A percentile compares a stretch with the other conserved stretches of the same genome.
phyloP scores from a whole-genome alignment of 2,329 filamentous ascomycete species.

The Rachicladosporium sp. region DNA sequence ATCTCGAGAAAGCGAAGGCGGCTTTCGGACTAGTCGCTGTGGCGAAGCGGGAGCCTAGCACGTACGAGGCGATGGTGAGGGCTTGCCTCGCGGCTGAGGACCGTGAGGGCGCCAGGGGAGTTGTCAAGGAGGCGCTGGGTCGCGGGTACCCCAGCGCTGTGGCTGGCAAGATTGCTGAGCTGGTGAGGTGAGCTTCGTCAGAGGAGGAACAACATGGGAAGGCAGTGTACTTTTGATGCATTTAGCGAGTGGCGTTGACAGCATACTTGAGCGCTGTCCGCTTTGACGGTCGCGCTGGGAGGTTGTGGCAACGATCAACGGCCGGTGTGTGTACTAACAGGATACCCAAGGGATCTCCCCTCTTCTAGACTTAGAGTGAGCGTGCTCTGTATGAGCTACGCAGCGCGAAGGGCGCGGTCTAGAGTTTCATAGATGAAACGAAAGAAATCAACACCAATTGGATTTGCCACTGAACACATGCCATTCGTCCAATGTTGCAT shows the following conservation, averaged over 20 bases:
- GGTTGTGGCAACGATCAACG: constrained; percentile 1
- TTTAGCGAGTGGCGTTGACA: constrained; percentile 1
- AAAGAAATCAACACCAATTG: constrained; percentile 7
- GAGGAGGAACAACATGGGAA: neutral
- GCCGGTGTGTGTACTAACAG: constrained; percentile 8
- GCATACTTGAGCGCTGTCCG: neutral
- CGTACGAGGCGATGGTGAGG: constrained; percentile 96
- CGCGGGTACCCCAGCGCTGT: constrained; percentile 87
- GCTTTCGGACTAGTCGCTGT: constrained; percentile 71
- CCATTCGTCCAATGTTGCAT: no score
- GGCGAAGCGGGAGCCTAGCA: constrained; percentile 82
- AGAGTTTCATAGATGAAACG: constrained; percentile 8
- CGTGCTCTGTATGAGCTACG: neutral
- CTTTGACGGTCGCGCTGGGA: neutral
- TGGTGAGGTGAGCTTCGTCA: constrained; percentile 41
- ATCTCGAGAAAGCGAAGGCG: constrained; percentile 63
- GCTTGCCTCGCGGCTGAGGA: constrained; percentile 80
- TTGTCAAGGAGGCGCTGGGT: constrained; percentile 81
- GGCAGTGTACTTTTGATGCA: constrained; percentile 1
- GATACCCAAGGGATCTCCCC: constrained; percentile 12
- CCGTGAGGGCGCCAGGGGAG: constrained; percentile 58
- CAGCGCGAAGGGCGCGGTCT: constrained; percentile 3
- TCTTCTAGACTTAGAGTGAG: constrained; percentile 8
- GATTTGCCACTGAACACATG: no score
- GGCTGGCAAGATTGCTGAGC: constrained; percentile 82